A percentile compares a stretch with the other conserved stretches of the same genome.
These are phyloP conservation scores for Ophiostoma australiae DNA, from an alignment of 2,329 filamentous ascomycete genomes.

Conservation along the genomic window DNA sequence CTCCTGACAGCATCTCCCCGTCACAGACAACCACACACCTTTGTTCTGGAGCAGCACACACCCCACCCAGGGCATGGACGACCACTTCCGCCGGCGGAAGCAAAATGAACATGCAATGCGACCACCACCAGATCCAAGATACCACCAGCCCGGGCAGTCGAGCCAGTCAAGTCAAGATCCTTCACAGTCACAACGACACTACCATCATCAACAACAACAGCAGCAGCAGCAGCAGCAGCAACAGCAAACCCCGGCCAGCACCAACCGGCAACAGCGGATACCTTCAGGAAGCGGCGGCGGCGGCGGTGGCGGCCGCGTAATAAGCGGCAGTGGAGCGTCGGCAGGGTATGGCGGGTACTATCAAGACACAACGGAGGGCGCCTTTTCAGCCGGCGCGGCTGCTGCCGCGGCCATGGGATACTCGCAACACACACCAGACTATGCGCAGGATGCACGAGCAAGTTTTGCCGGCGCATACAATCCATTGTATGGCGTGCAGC, in stretches of 20 bases:
- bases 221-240: constrained; percentile 28
- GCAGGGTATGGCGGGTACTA: constrained; percentile 57
- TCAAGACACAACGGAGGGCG: constrained; percentile 44
- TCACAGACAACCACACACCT: not conserved
- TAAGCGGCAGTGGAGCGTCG: constrained; percentile 48
- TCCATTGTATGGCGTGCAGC: constrained; percentile 71
- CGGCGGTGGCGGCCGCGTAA: not conserved
- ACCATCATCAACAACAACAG: constrained; percentile 32
- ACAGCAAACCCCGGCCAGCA: constrained; percentile 41
- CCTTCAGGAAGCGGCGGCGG: not conserved
- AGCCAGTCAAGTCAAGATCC: not conserved
- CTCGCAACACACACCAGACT: constrained; percentile 56
- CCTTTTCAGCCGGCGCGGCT: constrained; percentile 52
- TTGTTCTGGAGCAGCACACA: not conserved
- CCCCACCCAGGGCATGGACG: constrained; percentile 57
- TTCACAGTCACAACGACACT: constrained; percentile 39
- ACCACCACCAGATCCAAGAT: constrained; percentile 53
- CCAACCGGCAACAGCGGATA: constrained; percentile 22
- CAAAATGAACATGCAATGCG: constrained; percentile 68
- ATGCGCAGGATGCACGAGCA: constrained; percentile 57
- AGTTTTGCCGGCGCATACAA: constrained; percentile 54
- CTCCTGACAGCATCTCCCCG: not conserved
- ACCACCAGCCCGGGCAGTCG: constrained; percentile 41
- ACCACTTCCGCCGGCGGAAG: constrained; percentile 66
- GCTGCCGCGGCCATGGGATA: constrained; percentile 49